Percentiles rank a stretch among this genome's conserved stretches.
phyloP scores from a whole-genome alignment of 495 filamentous ascomycete genomes.

The Hypoxylon crocopeplum region DNA sequence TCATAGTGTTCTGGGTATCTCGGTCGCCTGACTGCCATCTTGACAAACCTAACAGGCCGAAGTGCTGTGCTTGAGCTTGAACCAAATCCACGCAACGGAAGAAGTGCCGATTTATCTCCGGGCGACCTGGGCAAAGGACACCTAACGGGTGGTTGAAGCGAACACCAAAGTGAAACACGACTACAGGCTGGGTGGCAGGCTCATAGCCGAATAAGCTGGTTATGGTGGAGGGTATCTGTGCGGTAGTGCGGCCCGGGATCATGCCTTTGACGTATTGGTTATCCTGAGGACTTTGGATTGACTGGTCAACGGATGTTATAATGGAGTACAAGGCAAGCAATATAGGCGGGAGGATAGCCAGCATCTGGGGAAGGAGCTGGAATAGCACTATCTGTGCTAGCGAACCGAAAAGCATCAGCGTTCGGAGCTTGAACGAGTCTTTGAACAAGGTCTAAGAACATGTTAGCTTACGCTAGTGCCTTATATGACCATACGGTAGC shows the following conservation, averaged over 20 bases:
- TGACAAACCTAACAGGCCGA: conserved; percentile 42
- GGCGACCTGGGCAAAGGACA: conserved; percentile 40
- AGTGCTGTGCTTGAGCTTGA: conserved; percentile 33
- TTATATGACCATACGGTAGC: too few species aligned
- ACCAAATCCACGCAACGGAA: conserved; percentile 13
- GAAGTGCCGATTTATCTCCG: conserved; percentile 39
- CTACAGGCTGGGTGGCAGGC: conserved; percentile 10
- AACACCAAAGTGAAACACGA: conserved; percentile 38
- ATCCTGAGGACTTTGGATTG: too few species aligned
- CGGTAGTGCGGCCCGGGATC: conserved; percentile 8
- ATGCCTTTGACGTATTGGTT: conserved; percentile 17
- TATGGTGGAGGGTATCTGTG: conserved; percentile 8
- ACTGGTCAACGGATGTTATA: too few species aligned
- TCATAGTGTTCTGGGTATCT: conserved; percentile 44
- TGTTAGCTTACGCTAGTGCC: too few species aligned
- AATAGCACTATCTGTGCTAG: not conserved
- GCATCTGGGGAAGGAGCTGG: too few species aligned
- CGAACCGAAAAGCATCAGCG: not conserved
- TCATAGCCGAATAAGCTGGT: conserved; percentile 9
- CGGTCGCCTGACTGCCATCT: conserved; percentile 30
- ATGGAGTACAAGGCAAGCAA: too few species aligned
- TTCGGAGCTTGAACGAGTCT: not conserved
- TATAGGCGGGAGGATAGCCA: too few species aligned
- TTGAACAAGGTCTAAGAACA: not conserved
- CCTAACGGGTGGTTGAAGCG: conserved; percentile 45